Evolutionary conservation across 192 early-diverging fungal species (phyloP).

Genomic region (Gigaspora rosea): DNA sequence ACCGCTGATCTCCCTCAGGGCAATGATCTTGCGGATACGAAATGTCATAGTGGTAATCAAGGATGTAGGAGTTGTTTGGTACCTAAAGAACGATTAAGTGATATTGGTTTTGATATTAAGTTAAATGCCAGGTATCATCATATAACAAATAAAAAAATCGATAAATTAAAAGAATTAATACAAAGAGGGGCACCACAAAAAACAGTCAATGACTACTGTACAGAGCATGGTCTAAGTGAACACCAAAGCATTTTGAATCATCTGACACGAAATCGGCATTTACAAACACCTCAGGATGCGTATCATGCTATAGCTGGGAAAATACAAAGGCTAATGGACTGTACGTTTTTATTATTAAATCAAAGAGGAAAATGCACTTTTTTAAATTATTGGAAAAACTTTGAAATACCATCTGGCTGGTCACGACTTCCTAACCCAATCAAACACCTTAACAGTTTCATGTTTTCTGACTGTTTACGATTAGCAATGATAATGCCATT

Average conservation of each 20-base stretch:
- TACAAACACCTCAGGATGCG: not conserved
- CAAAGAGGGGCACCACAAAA: not conserved
- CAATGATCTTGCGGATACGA: not conserved
- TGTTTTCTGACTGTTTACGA: not conserved
- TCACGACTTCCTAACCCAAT: not conserved
- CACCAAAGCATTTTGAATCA: not conserved
- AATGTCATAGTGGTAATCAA: not conserved
- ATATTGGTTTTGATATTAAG: not conserved
- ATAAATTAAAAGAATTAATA: not conserved
- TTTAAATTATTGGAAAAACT: not conserved
- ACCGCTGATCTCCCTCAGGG: not conserved
- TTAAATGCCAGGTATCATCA: not conserved
- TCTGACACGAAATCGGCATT: not conserved
- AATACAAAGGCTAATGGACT: not conserved
- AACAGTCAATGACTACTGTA: not conserved
- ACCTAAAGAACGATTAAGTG: not conserved
- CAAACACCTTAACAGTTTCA: not conserved
- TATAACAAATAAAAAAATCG: not conserved
- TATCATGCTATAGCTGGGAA: slow-evolving; percentile 2
- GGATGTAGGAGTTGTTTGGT: no score
- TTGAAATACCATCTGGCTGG: not conserved
- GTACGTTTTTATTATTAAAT: not conserved
- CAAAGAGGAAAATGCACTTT: not conserved
- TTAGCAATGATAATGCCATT: slow-evolving; percentile 6
- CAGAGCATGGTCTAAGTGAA: not conserved